Evolutionary conservation across 345 rosid genomes (phyloP), one percentile per base, ranked within the genome.

Genomic region (Leavenworthia alabamica): DNA sequence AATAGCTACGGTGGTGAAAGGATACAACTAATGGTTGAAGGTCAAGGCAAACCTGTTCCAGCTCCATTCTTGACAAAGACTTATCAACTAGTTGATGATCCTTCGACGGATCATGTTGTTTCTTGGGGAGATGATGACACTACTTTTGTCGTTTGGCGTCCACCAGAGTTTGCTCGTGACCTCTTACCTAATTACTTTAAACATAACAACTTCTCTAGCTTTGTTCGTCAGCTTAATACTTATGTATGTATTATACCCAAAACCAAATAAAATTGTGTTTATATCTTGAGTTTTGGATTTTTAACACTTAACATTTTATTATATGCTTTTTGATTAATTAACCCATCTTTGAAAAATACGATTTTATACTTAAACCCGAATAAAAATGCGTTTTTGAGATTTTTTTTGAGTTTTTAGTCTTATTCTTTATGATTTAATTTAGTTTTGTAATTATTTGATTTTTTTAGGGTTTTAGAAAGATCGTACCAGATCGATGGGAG

Each of bases 401-500:
- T n/a, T 20, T 20, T 16, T 26, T 26, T 39, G 22, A 4, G 23
- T 1, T 53, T 31, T 45, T 6, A 7, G 11, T 48, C 22, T 20
- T 20, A n/a, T n/a, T n/a, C n/a, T n/a, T n/a, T n/a, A n/a, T n/a
- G n/a, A n/a, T n/a, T n/a, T n/a, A n/a, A n/a, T n/a, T n/a, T n/a
- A n/a, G n/a, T n/a, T n/a, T n/a, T n/a, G n/a, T n/a, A n/a, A n/a
- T n/a, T 36, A 1, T 48, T 58, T 56, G 59, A 24, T 31, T n/a
- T 15, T 41, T 41, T 27, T 82, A 92, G 98, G 98, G 98, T 49
- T 92, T 92, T 67, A 86, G 95, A 63, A 92, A 92, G 87, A 86
- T 92, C 43, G 98, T 92, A 8, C 98, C 97, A 1, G 98, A 92
- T 78, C 76, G 95, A 71, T 92, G 98, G 98, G 98, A 92, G 72